Base-by-base conservation (phyloP, 345 rosid genomes). In the Firmiana major region DNA sequence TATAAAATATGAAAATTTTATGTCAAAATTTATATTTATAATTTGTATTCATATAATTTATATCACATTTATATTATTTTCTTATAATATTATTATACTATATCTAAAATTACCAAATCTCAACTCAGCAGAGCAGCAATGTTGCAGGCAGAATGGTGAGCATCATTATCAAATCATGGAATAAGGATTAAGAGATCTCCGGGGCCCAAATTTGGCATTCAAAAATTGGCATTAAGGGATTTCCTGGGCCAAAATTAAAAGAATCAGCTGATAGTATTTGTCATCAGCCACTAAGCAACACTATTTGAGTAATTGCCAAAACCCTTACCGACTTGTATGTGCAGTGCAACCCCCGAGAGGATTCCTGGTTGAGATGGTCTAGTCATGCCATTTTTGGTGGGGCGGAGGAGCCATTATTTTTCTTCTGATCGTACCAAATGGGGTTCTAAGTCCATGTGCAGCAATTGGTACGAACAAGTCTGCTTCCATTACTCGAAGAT, bases 371-470 rank as follows among this genome's bases (percentile, higher is more conserved):
- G 46, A 55, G 49, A 12, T 12, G 7, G 63, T 72, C 75, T 72
- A 53, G 36, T 72, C 63, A 48, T 72, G 31, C 49, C 48, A 21
- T 42, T 72, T 49, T 38, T 19, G 45, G 22, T 34, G 46, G 70
- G 48, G 7, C 7, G 4, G 16, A 31, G 53, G 53, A 17, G 5
- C 1, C 15, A 4, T 0, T 13, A 4, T 12, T 12, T 3, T 12
- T 12, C 7, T 4, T 59, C 17, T 17, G 45, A 64, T 64, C 19
- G 45, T 63, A 63, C 12, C 22, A 36, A 19, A 34, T 38, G 48
- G 70, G 70, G 70, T 64, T 64, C 15, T n/a, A 36, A 8, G 15
- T 34, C 70, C 70, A 64, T 64, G 70, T 64, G 70, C 70, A 7
- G 2, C 48, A 4, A 16, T 38, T 38, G 70, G 70, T 64, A 64